Percentiles rank a stretch among this genome's conserved stretches.
phyloP scores from a whole-genome alignment of 169 alveolate species.

The Plasmodium billcollinsi region DNA sequence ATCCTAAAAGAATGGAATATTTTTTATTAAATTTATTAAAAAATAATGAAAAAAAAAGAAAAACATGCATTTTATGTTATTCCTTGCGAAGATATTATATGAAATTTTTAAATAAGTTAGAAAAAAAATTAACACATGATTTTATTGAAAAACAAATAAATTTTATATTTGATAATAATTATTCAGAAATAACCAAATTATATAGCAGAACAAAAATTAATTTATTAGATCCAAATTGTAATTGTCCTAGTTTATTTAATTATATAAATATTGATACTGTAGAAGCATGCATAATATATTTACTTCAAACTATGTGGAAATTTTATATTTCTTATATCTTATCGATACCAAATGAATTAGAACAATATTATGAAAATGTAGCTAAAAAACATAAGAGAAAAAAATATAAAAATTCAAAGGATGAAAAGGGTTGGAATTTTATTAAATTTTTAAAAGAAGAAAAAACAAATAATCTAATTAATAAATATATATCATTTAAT shows the following conservation, averaged over 20 bases:
- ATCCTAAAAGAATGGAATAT: slow-evolving; percentile 41
- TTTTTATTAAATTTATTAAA: slow-evolving; percentile 45
- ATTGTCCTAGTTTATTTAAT: slow-evolving; percentile 42
- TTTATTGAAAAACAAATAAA: slow-evolving; percentile 33
- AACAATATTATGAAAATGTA: slow-evolving; percentile 60
- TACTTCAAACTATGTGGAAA: slow-evolving; percentile 37
- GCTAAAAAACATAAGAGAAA: slow-evolving; percentile 56
- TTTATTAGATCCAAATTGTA: slow-evolving; percentile 15
- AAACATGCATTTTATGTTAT: slow-evolving; percentile 69
- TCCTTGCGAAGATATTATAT: slow-evolving; percentile 59
- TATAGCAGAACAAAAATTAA: slow-evolving; percentile 2
- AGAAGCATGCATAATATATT: slow-evolving; percentile 64
- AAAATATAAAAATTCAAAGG: slow-evolving; percentile 54
- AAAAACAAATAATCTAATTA: slow-evolving; percentile 25
- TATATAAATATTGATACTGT: slow-evolving; percentile 41
- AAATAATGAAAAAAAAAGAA: slow-evolving; percentile 3
- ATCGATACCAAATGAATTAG: slow-evolving; percentile 56
- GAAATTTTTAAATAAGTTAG: slow-evolving; percentile 28
- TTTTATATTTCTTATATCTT: slow-evolving; percentile 49
- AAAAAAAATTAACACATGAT: slow-evolving; percentile 34
- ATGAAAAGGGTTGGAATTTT: slow-evolving; percentile 56
- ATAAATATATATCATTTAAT: slow-evolving; percentile 25
- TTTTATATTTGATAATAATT: slow-evolving; percentile 66
- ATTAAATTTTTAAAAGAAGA: slow-evolving; percentile 55
- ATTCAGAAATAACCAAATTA: slow-evolving; percentile 21